Evolutionary conservation across 23 red algal species (phyloP).

Genomic region (Cyanidium caldarium): DNA sequence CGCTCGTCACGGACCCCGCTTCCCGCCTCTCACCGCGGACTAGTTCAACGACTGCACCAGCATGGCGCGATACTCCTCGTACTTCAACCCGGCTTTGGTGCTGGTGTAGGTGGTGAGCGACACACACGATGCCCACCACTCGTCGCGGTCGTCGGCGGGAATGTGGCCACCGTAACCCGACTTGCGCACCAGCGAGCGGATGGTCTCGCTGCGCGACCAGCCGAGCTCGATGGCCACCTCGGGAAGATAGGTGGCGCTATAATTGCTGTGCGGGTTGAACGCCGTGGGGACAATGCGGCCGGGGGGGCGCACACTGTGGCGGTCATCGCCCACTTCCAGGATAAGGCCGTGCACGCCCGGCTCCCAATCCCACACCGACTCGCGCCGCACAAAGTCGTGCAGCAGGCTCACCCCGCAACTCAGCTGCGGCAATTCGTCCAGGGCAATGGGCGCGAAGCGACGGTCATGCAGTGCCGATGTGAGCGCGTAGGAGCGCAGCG

Average conservation of each 20-base stretch:
- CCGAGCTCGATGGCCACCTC: slow-evolving; percentile 60
- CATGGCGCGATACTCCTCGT: slow-evolving; percentile 3
- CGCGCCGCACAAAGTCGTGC: slow-evolving; percentile 26
- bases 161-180: slow-evolving; percentile 32
- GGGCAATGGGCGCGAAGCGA: slow-evolving; percentile 49
- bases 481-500: slow-evolving; percentile 40
- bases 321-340: slow-evolving; percentile 12
- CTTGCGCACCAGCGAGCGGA: slow-evolving; percentile 50
- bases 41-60: background rate
- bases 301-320: background rate
- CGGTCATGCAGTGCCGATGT: slow-evolving; percentile 56
- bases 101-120: background rate
- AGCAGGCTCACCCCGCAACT: slow-evolving; percentile 43
- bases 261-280: background rate
- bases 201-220: slow-evolving; percentile 45
- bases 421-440: slow-evolving; percentile 34
- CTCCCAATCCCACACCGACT: slow-evolving; percentile 53
- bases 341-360: slow-evolving; percentile 63
- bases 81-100: background rate
- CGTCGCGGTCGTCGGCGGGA: background rate
- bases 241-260: slow-evolving; percentile 72
- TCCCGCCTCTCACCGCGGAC: too few species aligned
- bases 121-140: background rate
- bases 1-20: too few species aligned
- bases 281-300: too few species aligned